These are phyloP conservation scores for Chaetomium olivaceum DNA, from an alignment of 2,329 filamentous ascomycete species.

Conservation along the genomic window DNA sequence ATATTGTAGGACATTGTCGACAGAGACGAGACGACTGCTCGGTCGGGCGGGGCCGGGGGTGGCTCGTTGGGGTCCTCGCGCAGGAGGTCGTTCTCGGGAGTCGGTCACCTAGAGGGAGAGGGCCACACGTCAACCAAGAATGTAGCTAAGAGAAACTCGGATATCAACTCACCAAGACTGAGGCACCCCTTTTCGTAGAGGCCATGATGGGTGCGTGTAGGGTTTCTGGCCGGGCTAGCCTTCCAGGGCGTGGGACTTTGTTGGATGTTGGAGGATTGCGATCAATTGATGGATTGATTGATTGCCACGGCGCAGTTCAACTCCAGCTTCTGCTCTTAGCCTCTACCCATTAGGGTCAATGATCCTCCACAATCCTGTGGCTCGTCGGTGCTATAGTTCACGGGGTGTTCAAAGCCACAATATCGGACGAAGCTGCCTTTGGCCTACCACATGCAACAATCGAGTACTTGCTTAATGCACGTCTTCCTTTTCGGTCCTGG, in stretches of 20 bases:
- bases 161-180: slow-evolving; percentile 55
- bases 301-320: slow-evolving; percentile 1
- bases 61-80: slow-evolving; percentile 34
- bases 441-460: not conserved
- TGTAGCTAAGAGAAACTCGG: not conserved
- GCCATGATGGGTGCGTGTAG: slow-evolving; percentile 38
- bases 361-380: not conserved
- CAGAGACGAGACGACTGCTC: slow-evolving; percentile 74
- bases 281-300: slow-evolving; percentile 1
- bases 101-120: slow-evolving; percentile 53
- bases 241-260: not conserved
- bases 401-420: not conserved
- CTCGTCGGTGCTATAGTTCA: not conserved
- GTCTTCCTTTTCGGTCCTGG: not conserved
- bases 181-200: slow-evolving; percentile 57
- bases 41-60: slow-evolving; percentile 38
- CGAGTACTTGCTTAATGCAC: not conserved
- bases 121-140: not conserved
- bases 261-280: not conserved
- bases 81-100: slow-evolving; percentile 50
- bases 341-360: not conserved
- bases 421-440: not conserved
- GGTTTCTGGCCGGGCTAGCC: not conserved
- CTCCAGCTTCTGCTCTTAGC: not conserved
- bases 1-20: slow-evolving; percentile 94